A percentile compares a stretch with the other conserved stretches of the same genome.
These are phyloP conservation scores for Penicillium sp. DNA, from an alignment of 2,329 filamentous ascomycete species.

Conservation along the genomic window DNA sequence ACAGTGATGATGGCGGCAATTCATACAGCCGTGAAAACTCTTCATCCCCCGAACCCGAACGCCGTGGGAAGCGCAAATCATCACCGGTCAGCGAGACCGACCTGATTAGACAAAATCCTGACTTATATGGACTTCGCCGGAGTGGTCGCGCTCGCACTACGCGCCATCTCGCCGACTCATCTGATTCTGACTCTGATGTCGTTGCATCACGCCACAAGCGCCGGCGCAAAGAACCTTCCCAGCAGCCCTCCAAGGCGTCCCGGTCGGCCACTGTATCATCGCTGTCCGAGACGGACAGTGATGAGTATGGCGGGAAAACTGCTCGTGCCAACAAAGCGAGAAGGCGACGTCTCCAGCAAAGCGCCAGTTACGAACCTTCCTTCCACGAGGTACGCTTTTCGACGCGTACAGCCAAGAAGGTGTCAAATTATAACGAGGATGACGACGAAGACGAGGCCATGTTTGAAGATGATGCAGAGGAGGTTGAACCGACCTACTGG, in stretches of 20 bases:
- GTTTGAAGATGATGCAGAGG: slow-evolving; percentile 56
- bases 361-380: slow-evolving; percentile 59
- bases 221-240: slow-evolving; percentile 53
- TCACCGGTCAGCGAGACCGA: slow-evolving; percentile 67
- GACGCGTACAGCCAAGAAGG: slow-evolving; percentile 74
- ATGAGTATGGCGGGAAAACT: slow-evolving; percentile 73
- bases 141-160: slow-evolving; percentile 68
- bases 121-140: slow-evolving; percentile 87
- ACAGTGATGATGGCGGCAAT: slow-evolving; percentile 53
- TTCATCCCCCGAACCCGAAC: slow-evolving; percentile 66
- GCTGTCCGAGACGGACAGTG: slow-evolving; percentile 63
- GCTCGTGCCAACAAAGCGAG: slow-evolving; percentile 72
- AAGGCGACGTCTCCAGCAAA: slow-evolving; percentile 64
- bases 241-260: slow-evolving; percentile 49
- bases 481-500: slow-evolving; percentile 67
- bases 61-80: slow-evolving; percentile 70
- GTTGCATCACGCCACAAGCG: slow-evolving; percentile 48
- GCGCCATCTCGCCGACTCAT: slow-evolving; percentile 61
- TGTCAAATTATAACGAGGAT: slow-evolving; percentile 66
- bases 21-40: slow-evolving; percentile 57
- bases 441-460: slow-evolving; percentile 57
- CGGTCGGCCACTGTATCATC: slow-evolving; percentile 54
- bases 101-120: slow-evolving; percentile 85
- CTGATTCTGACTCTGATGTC: slow-evolving; percentile 68
- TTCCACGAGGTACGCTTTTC: slow-evolving; percentile 87